Evolutionary conservation across 768 basidiomycete species (phyloP), one percentile per base, ranked within the genome.

Genomic region (Leucocoprinus birnbaumii): DNA sequence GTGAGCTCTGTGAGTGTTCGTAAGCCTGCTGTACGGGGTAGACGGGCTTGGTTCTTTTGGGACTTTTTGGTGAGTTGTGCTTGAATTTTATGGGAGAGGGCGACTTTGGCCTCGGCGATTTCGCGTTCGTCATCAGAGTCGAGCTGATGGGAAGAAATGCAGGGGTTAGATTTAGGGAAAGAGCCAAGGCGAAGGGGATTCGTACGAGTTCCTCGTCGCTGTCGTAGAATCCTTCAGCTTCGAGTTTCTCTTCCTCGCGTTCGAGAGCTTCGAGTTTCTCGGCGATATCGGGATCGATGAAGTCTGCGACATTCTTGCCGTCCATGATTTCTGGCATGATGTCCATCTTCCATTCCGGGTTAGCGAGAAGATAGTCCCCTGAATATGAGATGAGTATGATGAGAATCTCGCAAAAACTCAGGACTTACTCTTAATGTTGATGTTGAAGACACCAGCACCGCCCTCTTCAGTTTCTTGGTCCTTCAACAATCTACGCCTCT

Each of bases 241-340:
- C 79, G n/a, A 99, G 81, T 61, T 82, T 84, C 70, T 96, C 96
- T 70, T 99, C 97, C 68, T 98, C 97, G 16, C 91, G 84, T 71
- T 99, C 96, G 55, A 99, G 84, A 11, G 94, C 96, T 65, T 98
- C 96, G 45, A 99, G 86, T 72, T 94, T 96, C 71, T 95, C 95
- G 18, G 85, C 86, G 58, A 99, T 98, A 65, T 99, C 97, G 19
- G 94, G 89, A 70, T 98, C 96, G 69, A 98, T 91, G 59, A 99
- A 99, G 77, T 99, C 97, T 21, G 95, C 96, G 50, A 98, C 74
- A 74, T 99, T 99, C 82, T 98, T 98, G 73, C 97, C 97, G 61
- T 98, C 86, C 87, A 93, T 86, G 65, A 99, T 91, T 69, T 99
- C 97, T n/a, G 97, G 97, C n/a, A 98, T 89, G 60, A 84, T 79